Percentiles rank a stretch among this genome's conserved stretches.
Evolutionary conservation across 192 early-diverging fungal species (phyloP).

Genomic region (Podila horticola): DNA sequence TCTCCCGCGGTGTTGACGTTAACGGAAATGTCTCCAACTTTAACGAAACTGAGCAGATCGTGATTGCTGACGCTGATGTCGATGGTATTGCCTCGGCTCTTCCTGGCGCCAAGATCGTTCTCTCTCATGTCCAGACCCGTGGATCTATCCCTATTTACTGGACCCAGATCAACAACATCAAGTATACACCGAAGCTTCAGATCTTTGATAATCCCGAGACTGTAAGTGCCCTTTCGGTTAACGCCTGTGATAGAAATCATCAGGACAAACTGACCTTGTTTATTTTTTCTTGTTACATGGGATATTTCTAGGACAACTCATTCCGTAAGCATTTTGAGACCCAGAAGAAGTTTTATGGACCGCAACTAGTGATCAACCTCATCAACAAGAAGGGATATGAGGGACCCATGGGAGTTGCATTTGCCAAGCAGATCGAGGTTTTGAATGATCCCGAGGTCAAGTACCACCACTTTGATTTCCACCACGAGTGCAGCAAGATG

Average conservation of each 20-base stretch:
- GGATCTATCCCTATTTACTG: slow-evolving; percentile 97
- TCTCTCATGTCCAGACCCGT: slow-evolving; percentile 92
- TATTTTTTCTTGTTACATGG: not conserved
- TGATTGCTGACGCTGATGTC: slow-evolving; percentile 65
- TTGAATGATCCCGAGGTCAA: slow-evolving; percentile 66
- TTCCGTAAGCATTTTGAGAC: slow-evolving; percentile 80
- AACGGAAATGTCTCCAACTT: slow-evolving; percentile 96
- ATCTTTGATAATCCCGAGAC: slow-evolving; percentile 74
- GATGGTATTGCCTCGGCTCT: slow-evolving; percentile 39
- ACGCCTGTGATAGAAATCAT: too few species aligned
- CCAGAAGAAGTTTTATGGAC: slow-evolving; percentile 78
- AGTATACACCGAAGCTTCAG: slow-evolving; percentile 90
- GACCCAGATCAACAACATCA: slow-evolving; percentile 91
- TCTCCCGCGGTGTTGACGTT: slow-evolving; percentile 92
- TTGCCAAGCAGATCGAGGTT: slow-evolving; percentile 70
- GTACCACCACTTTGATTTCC: slow-evolving; percentile 98
- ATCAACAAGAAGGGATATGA: slow-evolving; percentile 97
- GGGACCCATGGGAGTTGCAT: slow-evolving; percentile 82
- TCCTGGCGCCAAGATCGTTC: slow-evolving; percentile 55
- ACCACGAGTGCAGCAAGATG: slow-evolving; percentile 96
- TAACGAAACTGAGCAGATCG: slow-evolving; percentile 97
- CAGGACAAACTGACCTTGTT: not conserved
- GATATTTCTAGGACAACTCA: slow-evolving; percentile 62
- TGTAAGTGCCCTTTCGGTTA: slow-evolving; percentile 52
- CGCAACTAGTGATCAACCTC: slow-evolving; percentile 91